phyloP scores from a whole-genome alignment of 2,329 filamentous ascomycete species.

The Huntiella bhutanensis region DNA sequence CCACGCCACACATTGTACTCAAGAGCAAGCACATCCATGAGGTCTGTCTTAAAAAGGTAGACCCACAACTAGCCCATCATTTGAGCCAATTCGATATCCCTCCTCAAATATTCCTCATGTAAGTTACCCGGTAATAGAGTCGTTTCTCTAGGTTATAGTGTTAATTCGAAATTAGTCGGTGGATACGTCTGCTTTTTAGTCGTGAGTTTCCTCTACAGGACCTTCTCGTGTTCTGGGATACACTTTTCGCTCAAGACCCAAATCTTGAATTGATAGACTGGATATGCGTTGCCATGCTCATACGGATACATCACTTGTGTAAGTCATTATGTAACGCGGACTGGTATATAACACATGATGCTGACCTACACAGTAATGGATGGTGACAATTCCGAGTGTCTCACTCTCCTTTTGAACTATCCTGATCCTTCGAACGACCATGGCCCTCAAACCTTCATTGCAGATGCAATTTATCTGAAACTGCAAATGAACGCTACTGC shows the following conservation, averaged over 20 bases:
- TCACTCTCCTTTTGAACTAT: slow-evolving; percentile 71
- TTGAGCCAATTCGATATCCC: slow-evolving; percentile 69
- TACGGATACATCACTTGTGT: slow-evolving; percentile 32
- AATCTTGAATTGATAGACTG: slow-evolving; percentile 65
- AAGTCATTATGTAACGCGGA: too few species aligned
- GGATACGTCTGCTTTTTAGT: slow-evolving; percentile 84
- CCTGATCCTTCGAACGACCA: slow-evolving; percentile 43
- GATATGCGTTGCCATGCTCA: slow-evolving; percentile 83
- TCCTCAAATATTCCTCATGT: slow-evolving; percentile 96
- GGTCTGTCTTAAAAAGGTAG: slow-evolving; percentile 54
- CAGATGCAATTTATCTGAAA: slow-evolving; percentile 62
- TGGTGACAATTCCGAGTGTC: slow-evolving; percentile 69
- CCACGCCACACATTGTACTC: slow-evolving; percentile 54
- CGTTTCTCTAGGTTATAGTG: background rate
- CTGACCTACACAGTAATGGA: slow-evolving; percentile 42
- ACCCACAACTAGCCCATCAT: slow-evolving; percentile 68
- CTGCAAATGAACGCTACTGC: slow-evolving; percentile 44
- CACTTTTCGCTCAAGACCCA: slow-evolving; percentile 72
- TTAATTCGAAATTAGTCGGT: slow-evolving; percentile 40
- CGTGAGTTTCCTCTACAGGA: slow-evolving; percentile 83
- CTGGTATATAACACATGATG: too few species aligned
- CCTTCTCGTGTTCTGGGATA: slow-evolving; percentile 73
- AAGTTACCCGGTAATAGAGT: background rate
- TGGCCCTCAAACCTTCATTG: slow-evolving; percentile 60
- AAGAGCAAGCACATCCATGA: slow-evolving; percentile 79